A percentile compares a stretch with the other conserved stretches of the same genome.
These are phyloP conservation scores for Penicillium antarcticum DNA, from an alignment of 495 filamentous ascomycete genomes.

Conservation along the genomic window DNA sequence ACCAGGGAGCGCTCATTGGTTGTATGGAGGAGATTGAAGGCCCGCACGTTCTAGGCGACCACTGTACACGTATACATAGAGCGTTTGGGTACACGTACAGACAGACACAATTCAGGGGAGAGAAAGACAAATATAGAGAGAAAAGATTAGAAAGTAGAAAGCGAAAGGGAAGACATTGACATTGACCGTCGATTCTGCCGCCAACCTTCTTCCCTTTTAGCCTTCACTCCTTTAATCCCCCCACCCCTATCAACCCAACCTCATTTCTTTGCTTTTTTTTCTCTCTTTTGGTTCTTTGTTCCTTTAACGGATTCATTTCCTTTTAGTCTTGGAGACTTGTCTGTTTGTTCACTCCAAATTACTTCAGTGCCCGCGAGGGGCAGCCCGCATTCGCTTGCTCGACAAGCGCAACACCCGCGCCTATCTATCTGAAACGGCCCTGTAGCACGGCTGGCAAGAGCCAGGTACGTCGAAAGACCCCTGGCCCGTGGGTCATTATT, in stretches of 20 bases:
- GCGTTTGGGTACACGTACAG: neutral
- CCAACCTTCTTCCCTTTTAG: neutral
- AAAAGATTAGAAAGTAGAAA: no score
- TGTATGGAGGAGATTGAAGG: neutral
- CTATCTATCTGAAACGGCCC: slow-evolving; percentile 25
- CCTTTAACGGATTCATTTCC: slow-evolving; percentile 4
- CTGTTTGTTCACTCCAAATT: neutral
- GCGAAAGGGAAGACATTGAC: no score
- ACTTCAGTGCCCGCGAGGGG: slow-evolving; percentile 23
- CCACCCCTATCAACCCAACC: neutral
- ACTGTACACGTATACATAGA: neutral
- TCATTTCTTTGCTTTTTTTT: slow-evolving; percentile 2
- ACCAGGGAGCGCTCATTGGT: neutral
- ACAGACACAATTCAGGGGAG: neutral
- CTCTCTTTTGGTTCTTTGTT: neutral
- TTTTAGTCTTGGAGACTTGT: neutral
- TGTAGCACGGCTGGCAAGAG: slow-evolving; percentile 6
- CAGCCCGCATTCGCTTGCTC: slow-evolving; percentile 18
- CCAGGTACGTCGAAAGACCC: slow-evolving; percentile 13
- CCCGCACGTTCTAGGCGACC: slow-evolving; percentile 3
- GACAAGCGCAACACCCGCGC: slow-evolving; percentile 21
- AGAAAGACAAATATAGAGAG: no score
- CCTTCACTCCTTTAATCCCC: neutral
- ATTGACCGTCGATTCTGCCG: neutral
- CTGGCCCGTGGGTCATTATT: slow-evolving; percentile 2